Evolutionary conservation across 1,284 basidiomycete genomes (phyloP).

Genomic region (Cutaneotrichosporon sp.): DNA sequence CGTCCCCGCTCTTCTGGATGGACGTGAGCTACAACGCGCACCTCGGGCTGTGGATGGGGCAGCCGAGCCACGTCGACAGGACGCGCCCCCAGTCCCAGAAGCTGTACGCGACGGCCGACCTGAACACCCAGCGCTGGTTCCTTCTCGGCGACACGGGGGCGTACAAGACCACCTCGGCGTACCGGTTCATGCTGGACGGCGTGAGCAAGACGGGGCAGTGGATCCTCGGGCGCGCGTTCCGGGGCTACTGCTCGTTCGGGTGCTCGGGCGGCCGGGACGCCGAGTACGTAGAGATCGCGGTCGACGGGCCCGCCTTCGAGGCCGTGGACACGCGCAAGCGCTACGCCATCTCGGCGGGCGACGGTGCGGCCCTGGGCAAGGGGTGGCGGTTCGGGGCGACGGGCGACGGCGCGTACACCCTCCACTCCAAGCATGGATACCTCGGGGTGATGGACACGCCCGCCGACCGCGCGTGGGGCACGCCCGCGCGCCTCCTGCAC

Average conservation of each 20-base stretch:
- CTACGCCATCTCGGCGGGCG: conserved; percentile 10
- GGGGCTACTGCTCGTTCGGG: conserved; percentile 20
- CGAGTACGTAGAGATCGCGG: conserved; percentile 20
- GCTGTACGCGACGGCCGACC: conserved; percentile 16
- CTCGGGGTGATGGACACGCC: conserved; percentile 7
- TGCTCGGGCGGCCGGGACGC: conserved; percentile 12
- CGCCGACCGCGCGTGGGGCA: conserved; percentile 15
- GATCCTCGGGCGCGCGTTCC: conserved; percentile 17
- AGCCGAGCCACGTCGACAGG: conserved; percentile 19
- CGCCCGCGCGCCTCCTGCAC: not conserved
- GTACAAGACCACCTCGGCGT: conserved; percentile 17
- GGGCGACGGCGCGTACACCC: conserved; percentile 18
- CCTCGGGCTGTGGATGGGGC: conserved; percentile 20
- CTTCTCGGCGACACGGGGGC: conserved; percentile 20
- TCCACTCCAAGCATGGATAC: not conserved
- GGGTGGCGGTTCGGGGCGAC: conserved; percentile 9
- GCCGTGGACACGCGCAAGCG: conserved; percentile 4
- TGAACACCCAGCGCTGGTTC: conserved; percentile 16
- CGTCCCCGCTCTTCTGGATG: conserved; percentile 18
- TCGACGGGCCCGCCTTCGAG: not conserved
- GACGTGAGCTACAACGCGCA: conserved; percentile 22
- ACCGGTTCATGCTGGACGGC: conserved; percentile 21
- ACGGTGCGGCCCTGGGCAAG: not conserved
- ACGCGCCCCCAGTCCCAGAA: conserved; percentile 13
- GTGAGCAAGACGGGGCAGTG: not conserved